Base-by-base conservation (phyloP, 345 rosid genomes). In the Limnanthes douglasii region DNA sequence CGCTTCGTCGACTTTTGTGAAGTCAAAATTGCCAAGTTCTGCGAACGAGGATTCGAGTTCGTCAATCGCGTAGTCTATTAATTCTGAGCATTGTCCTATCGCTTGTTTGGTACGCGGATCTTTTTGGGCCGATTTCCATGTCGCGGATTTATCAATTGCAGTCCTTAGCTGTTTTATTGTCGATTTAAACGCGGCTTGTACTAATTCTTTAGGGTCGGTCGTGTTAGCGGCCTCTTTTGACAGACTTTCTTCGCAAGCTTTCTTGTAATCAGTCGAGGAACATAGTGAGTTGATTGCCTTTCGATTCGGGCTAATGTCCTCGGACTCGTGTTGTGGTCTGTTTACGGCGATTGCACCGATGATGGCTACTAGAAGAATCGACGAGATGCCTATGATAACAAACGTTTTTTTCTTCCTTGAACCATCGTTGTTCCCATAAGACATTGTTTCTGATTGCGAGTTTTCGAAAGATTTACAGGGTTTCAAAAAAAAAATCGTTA, bases 241-340 rank as follows among this genome's bases (percentile, higher is more conserved):
- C 6, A 86, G 61, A 43, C 39, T 65, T 2, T 68, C 39, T 24
- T 62, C 66, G 13, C 97, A 86, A 2, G 69, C 56, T 4, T 59
- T 27, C 24, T 46, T 50, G 65, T 54, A 70, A 26, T 73, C 70
- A 0, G 88, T 69, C 0, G 88, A 73, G 18, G 68, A 55, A 48
- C 97, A 86, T 8, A 86, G 44, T 2, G 69, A 46, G 24, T 63
- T 41, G 14, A 82, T 69, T 21, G 95, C 82, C 37, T 75, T 75
- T n/a, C n/a, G n/a, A n/a, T n/a, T n/a, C n/a, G n/a, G n/a, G n/a
- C n/a, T n/a, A n/a, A n/a, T n/a, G n/a, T n/a, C n/a, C n/a, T n/a
- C n/a, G n/a, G n/a, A n/a, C n/a, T n/a, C n/a, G n/a, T n/a, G n/a
- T n/a, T n/a, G n/a, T n/a, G n/a, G n/a, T n/a, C n/a, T n/a, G n/a